phyloP scores from a whole-genome alignment of 306 rosid genomes.

The Fragaria iinumae region DNA sequence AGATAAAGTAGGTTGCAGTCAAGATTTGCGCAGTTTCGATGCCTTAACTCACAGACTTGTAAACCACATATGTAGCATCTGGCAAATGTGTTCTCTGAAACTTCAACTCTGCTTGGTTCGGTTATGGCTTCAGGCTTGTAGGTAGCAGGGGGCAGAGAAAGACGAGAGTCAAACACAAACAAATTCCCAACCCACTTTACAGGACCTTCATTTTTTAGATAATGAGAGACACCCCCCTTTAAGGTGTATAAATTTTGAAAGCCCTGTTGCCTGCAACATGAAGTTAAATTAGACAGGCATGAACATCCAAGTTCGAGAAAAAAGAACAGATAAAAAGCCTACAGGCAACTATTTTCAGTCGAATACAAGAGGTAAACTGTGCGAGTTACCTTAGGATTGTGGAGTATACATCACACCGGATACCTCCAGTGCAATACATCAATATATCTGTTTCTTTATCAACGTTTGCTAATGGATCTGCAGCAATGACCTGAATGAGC shows the following conservation, averaged over 20 bases:
- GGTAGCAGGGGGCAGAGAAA: conserved; percentile 74
- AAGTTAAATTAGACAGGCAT: background rate
- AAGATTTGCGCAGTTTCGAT: conserved; percentile 87
- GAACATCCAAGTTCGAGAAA: background rate
- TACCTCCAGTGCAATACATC: conserved; percentile 98
- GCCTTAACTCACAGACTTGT: conserved; percentile 69
- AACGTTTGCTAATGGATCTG: conserved; percentile 75
- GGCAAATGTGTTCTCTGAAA: conserved; percentile 52
- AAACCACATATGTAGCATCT: conserved; percentile 65
- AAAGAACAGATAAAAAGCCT: background rate
- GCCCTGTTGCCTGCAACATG: conserved; percentile 65
- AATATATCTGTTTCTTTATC: conserved; percentile 64
- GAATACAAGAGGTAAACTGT: background rate
- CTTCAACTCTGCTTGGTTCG: conserved; percentile 32
- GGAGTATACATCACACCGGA: conserved; percentile 86
- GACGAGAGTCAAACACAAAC: conserved; percentile 91
- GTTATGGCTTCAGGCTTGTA: conserved; percentile 40
- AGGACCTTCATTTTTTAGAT: conserved; percentile 73
- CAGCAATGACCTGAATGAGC: conserved; percentile 54
- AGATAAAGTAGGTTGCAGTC: conserved; percentile 89
- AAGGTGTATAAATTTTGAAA: conserved; percentile 73
- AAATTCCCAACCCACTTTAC: conserved; percentile 82
- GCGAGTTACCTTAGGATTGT: conserved; percentile 67
- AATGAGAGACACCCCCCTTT: conserved; percentile 84
- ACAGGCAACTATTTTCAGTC: background rate